Conservation (phyloP, 441 rosid species). For the Euphorbia corollata region DNA sequence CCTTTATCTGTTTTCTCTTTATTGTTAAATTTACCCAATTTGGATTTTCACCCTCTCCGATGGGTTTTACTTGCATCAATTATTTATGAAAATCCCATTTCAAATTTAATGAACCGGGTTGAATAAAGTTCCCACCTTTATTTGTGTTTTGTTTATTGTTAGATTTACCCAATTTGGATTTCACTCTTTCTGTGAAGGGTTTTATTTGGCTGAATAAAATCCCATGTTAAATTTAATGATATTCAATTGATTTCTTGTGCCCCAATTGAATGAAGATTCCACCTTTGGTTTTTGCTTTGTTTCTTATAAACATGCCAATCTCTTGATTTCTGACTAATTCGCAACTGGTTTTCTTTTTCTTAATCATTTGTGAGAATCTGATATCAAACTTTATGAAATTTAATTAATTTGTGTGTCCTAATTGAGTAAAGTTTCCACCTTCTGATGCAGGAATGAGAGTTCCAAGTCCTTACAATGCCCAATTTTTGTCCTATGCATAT, state of each 20-base stretch:
- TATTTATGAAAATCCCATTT: not conserved
- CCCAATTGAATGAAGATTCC: not conserved
- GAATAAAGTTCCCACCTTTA: not conserved
- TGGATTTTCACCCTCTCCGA: not conserved
- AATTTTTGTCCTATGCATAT: slow-evolving; percentile 31
- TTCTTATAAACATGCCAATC: not conserved
- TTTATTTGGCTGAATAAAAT: not conserved
- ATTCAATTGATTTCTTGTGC: not conserved
- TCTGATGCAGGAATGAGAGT: slow-evolving; percentile 31
- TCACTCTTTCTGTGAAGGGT: not conserved
- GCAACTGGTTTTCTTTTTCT: not conserved
- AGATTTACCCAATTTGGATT: not conserved
- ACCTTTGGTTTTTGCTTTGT: not conserved
- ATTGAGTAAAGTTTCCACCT: not conserved
- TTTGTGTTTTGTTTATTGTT: not conserved
- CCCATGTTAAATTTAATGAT: not conserved
- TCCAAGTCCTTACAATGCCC: slow-evolving; percentile 44
- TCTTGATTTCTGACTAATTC: not conserved
- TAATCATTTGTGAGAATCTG: not conserved
- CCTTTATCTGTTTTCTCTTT: not conserved
- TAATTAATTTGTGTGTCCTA: not conserved
- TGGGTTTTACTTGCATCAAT: not conserved
- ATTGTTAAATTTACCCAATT: not conserved
- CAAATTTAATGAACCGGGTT: not conserved
- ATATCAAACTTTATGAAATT: not conserved